Conservation (phyloP, 2,329 filamentous ascomycete species). For the Neoascochyta sp. region DNA sequence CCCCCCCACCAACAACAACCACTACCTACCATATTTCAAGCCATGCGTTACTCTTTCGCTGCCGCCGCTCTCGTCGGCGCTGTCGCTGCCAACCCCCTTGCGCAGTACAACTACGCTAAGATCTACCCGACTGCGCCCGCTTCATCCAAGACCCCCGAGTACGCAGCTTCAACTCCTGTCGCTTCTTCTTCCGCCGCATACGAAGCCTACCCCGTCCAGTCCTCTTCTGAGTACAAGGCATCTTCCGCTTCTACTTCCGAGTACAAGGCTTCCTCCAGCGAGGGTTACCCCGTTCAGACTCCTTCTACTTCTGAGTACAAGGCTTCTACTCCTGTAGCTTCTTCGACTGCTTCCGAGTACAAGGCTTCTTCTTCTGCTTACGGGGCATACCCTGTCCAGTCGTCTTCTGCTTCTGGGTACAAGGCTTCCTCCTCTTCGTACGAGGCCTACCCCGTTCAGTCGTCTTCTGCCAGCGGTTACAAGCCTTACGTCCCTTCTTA, state of each 20-base stretch:
- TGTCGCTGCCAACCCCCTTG: slow-evolving; percentile 26
- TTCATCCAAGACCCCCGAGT: slow-evolving; percentile 9
- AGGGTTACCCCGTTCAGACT: neutral
- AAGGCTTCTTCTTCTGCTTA: too few species aligned
- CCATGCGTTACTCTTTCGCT: slow-evolving; percentile 35
- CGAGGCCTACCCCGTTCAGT: slow-evolving; percentile 2
- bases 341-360: too few species aligned
- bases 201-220: slow-evolving; percentile 2
- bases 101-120: slow-evolving; percentile 17
- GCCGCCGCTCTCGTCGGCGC: slow-evolving; percentile 30
- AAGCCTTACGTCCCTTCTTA: slow-evolving; percentile 3
- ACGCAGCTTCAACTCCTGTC: slow-evolving; percentile 1
- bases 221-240: slow-evolving; percentile 2
- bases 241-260: slow-evolving; percentile 1
- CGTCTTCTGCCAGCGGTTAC: slow-evolving; percentile 1
- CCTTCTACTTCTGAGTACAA: too few species aligned
- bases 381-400: slow-evolving; percentile 2
- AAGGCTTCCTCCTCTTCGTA: neutral
- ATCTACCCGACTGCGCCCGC: slow-evolving; percentile 17
- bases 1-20: slow-evolving; percentile 3
- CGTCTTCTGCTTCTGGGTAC: too few species aligned
- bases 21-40: slow-evolving; percentile 13
- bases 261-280: slow-evolving; percentile 1
- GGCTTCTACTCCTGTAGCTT: too few species aligned
- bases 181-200: neutral